phyloP scores from a whole-genome alignment of 2,329 filamentous ascomycete genomes.

The Sporothrix pseudoabietina region DNA sequence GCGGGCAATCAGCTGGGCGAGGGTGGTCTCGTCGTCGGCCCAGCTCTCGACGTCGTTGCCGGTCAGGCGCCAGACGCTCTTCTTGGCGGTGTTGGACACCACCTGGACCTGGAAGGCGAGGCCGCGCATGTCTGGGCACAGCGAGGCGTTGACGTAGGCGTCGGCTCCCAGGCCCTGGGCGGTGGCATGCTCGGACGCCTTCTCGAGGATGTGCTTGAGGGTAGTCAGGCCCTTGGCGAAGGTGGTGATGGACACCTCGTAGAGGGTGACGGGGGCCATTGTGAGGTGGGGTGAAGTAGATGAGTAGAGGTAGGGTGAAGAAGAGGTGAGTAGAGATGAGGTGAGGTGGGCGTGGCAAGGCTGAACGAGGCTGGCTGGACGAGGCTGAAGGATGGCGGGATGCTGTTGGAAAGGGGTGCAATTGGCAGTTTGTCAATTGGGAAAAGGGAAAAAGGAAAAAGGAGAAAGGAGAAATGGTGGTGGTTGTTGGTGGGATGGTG shows the following conservation, averaged over 20 bases:
- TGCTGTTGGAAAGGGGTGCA: not conserved
- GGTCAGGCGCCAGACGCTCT: constrained; percentile 38
- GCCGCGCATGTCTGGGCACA: constrained; percentile 44
- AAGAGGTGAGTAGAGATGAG: not conserved
- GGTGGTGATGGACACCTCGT: constrained; percentile 39
- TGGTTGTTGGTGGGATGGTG: not conserved
- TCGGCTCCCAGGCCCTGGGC: constrained; percentile 37
- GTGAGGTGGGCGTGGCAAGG: not conserved
- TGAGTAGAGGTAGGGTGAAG: not conserved
- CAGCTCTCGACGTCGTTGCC: constrained; percentile 36
- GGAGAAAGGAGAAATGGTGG: not conserved
- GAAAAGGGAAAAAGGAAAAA: not conserved
- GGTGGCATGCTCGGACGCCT: constrained; percentile 40
- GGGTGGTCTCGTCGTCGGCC: constrained; percentile 41
- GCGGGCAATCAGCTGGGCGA: constrained; percentile 41
- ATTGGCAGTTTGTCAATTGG: not conserved
- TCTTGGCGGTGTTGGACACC: constrained; percentile 40
- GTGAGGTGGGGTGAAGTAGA: constrained; percentile 18
- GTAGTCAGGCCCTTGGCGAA: constrained; percentile 37
- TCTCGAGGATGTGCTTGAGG: constrained; percentile 40
- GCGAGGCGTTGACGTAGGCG: constrained; percentile 36
- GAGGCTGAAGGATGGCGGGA: constrained; percentile 7
- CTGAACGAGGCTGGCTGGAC: not conserved
- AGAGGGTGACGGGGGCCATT: constrained; percentile 40
- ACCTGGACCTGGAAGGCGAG: constrained; percentile 44